Conservation (phyloP, 129 eudicot species). For the Flaveria trinervia region DNA sequence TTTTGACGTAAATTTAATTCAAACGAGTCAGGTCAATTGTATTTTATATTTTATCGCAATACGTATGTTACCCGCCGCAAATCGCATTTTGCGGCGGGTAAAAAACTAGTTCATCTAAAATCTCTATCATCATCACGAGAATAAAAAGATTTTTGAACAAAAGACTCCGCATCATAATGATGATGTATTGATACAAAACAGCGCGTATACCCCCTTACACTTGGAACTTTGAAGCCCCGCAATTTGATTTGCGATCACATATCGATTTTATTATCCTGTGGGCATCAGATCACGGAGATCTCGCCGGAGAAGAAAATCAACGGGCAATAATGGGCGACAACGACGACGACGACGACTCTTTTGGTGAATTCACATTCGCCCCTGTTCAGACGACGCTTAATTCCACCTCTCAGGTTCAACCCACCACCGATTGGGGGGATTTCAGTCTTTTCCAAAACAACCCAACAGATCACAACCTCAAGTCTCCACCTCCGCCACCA, state of each 20-base stretch:
- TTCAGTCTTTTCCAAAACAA: slow-evolving; percentile 40
- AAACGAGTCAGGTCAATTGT: no score
- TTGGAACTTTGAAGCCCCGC: slow-evolving; percentile 1
- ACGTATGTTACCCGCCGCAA: no score
- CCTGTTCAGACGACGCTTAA: slow-evolving; percentile 31
- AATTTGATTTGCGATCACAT: background rate
- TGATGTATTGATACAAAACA: background rate
- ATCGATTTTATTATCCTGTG: background rate
- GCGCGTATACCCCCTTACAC: background rate
- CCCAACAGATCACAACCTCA: slow-evolving; percentile 31
- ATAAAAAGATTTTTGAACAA: no score
- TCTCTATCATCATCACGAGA: background rate
- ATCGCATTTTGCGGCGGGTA: no score
- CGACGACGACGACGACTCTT: slow-evolving; percentile 52
- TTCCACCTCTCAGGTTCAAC: slow-evolving; percentile 19
- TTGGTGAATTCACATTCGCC: slow-evolving; percentile 82
- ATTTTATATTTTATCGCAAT: no score
- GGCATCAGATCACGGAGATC: slow-evolving; percentile 22
- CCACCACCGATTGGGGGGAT: slow-evolving; percentile 63
- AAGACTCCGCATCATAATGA: background rate
- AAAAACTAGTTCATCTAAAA: background rate
- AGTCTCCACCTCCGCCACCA: slow-evolving; percentile 21
- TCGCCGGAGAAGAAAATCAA: slow-evolving; percentile 11
- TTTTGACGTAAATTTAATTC: no score
- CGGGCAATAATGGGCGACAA: slow-evolving; percentile 45